Evolutionary conservation across 208 protist genomes (phyloP), one percentile per base, ranked within the genome.

Genomic region (Herpetomonas muscarum): DNA sequence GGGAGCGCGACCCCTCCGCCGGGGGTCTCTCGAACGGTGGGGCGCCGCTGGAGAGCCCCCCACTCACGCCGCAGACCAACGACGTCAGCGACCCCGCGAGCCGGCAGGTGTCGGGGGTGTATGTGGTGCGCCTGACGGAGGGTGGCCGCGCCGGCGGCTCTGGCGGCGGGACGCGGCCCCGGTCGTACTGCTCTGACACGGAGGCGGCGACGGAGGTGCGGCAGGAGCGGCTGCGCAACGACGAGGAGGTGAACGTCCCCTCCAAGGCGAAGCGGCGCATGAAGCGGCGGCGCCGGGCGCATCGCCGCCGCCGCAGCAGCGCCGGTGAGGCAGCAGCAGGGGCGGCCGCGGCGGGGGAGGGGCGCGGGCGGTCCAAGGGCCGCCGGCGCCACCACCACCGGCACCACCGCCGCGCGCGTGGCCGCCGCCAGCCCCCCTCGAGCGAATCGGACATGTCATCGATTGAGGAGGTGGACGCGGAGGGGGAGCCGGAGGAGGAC

Each of bases 191-290:
- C 1, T 54, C 55, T n/a, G n/a, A n/a, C 22, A 55, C 60, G 19
- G 60, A 39, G 34, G 59, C 34, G 9, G 41, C 15, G 15, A 46
- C 67, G 47, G 31, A 47, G 41, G 21, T 44, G 26, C 13, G 45
- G 67, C 51, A 61, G 66, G 48, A 56, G 52, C 30, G 31, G 5
- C 15, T 34, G 15, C 51, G 31, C 6, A 55, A 62, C 32, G 42
- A 61, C 12, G 67, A 52, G 19, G 61, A 70, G 45, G 55, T 42
- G 44, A 50, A 61, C 45, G 55, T 32, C 24, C 62, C 54, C n/a
- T 64, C 48, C 28, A 24, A 53, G 12, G 71, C 71, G 12, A 69
- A 69, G 58, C 66, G 71, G 9, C 65, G 61, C 4, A 50, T 70
- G 19, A 73, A 67, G 66, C 61, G 60, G 67, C 24, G 25, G 17